phyloP scores from a whole-genome alignment of 2,329 filamentous ascomycete species.

The Rhinocladiella similis region DNA sequence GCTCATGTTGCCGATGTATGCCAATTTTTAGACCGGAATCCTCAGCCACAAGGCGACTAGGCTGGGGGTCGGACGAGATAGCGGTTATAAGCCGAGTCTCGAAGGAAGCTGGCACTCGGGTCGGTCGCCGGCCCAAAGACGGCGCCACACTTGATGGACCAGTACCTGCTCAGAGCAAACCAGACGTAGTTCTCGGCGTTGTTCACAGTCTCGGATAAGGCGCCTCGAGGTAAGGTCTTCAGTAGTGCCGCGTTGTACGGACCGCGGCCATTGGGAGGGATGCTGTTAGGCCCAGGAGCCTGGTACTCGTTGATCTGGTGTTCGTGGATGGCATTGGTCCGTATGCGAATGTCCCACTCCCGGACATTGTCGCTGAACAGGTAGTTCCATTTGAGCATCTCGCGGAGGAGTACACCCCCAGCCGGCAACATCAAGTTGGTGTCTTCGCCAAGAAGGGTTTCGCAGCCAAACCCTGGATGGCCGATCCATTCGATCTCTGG shows the following conservation, averaged over 20 bases:
- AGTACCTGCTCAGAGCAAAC: constrained; percentile 9
- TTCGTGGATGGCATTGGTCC: background rate
- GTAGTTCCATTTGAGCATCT: constrained; percentile 3
- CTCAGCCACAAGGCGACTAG: no score
- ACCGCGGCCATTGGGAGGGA: constrained; percentile 7
- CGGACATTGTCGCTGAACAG: background rate
- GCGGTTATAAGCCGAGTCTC: no score
- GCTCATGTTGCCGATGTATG: no score
- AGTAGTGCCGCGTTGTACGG: background rate
- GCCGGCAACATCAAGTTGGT: background rate
- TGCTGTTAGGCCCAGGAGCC: background rate
- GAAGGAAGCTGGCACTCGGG: no score
- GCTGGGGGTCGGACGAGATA: no score
- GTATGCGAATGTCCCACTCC: background rate
- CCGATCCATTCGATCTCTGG: background rate
- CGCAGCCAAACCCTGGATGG: constrained; percentile 2
- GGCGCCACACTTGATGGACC: background rate
- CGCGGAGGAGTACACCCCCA: constrained; percentile 6
- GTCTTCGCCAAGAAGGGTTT: constrained; percentile 2
- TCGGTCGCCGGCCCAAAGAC: background rate
- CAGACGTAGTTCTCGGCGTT: constrained; percentile 9
- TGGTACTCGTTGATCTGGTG: constrained; percentile 2
- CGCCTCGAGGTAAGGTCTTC: background rate
- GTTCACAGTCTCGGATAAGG: no score
- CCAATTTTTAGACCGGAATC: no score